phyloP scores from a whole-genome alignment of 192 early-diverging fungal genomes.

The Coemansia asiatica region DNA sequence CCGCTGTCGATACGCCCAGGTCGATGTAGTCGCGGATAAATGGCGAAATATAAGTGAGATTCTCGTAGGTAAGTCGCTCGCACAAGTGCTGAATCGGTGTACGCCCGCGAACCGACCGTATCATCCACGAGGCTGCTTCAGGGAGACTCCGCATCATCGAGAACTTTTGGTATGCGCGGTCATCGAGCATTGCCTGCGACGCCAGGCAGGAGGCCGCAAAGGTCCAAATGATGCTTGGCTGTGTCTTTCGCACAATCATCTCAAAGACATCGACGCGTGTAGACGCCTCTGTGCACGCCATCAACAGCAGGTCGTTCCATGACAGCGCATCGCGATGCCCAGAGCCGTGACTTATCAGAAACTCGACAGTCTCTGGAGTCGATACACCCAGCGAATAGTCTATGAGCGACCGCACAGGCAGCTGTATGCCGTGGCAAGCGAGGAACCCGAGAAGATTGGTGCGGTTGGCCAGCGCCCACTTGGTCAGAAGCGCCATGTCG shows the following conservation, averaged over 20 bases:
- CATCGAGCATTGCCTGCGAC: constrained; percentile 31
- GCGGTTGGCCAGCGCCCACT: constrained; percentile 26
- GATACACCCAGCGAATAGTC: constrained; percentile 37
- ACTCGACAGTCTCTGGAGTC: constrained; percentile 16
- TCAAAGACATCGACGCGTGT: constrained; percentile 30
- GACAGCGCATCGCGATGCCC: constrained; percentile 15
- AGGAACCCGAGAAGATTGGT: constrained; percentile 30
- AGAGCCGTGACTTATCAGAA: constrained; percentile 24
- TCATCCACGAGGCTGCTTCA: constrained; percentile 25
- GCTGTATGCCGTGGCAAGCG: neutral
- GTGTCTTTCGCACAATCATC: constrained; percentile 23
- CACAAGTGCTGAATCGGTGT: constrained; percentile 46
- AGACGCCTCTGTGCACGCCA: constrained; percentile 33
- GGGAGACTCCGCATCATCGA: constrained; percentile 23
- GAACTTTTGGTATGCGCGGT: constrained; percentile 35
- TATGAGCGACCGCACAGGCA: constrained; percentile 31
- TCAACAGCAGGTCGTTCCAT: constrained; percentile 43
- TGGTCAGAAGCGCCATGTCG: constrained; percentile 21
- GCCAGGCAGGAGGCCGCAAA: constrained; percentile 40
- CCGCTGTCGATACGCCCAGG: constrained; percentile 28
- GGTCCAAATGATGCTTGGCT: constrained; percentile 42
- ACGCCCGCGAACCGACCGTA: constrained; percentile 18
- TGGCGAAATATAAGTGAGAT: constrained; percentile 26
- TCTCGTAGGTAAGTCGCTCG: constrained; percentile 39
- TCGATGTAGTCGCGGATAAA: constrained; percentile 40